Evolutionary conservation across 129 eudicot species (phyloP), one percentile per base, ranked within the genome.

Genomic region (Scalesia atractyloides): DNA sequence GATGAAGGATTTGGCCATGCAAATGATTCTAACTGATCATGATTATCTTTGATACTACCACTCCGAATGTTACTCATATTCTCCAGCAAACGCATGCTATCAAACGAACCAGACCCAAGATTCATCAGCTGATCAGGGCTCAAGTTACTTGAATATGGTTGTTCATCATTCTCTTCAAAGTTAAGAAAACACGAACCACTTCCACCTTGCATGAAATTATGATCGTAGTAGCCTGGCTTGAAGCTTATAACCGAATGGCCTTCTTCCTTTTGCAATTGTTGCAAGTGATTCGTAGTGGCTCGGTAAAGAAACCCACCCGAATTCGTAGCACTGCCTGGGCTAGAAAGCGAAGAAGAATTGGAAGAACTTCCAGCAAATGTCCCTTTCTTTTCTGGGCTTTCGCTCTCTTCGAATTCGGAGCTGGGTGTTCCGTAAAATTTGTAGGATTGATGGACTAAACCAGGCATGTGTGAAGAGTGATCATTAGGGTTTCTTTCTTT

Each of bases 191-290:
- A 85, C 22, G 84, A 81, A 43, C 68, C 50, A 54, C 83, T 89
- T 59, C 73, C 77, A 39, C 76, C 76, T 49, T 76, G 82, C 75
- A 79, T 30, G 50, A 86, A 86, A 67, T 74, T 68, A 44, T 76
- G 81, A 70, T 82, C 78, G 4, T 80, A 88, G 70, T 80, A 80
- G n/a, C 81, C 86, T 7, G 85, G 70, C 47, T 84, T 92, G 82
- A 93, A 93, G 69, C 77, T 87, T 26, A 89, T 85, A 49, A 85
- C 79, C 14, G 98, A 87, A 82, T 83, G 87, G 26, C 77, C 88
- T 59, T 86, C 89, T 34, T 88, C 93, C 0, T 78, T 73, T n/a
- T 82, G 83, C 15, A 68, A 58, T 12, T 73, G 75, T 50, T 86
- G 81, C 18, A 61, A 53, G 18, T 74, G 69, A 59, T 74, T 80